Base-by-base conservation (phyloP, 2,329 filamentous ascomycete species). In the Sphaerulina populicola region DNA sequence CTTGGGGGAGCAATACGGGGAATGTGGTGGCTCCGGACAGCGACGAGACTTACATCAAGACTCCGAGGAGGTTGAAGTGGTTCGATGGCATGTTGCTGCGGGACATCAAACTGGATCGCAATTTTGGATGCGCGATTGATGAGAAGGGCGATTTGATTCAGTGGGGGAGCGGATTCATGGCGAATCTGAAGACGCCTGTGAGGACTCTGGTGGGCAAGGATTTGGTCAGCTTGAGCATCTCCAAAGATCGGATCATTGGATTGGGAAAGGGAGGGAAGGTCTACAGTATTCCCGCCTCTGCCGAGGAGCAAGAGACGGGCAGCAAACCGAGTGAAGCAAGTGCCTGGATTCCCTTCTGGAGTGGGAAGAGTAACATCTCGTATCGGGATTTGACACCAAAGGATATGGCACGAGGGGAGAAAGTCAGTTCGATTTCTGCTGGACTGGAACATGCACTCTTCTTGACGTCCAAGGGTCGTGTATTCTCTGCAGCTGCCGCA, bases 61-160 rank as follows among this genome's bases (percentile, higher is more conserved):
- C 79, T 1, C 90, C 93, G 11, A 76, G 84, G 52, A 78, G 89
- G 53, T 81, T 97, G 62, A 60, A 77, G 0, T 93, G 83, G 68
- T 97, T 98, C 63, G 83, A 97, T 63, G 86, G 85, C 29, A 80
- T 88, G 68, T 69, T 96, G 12, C 74, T 98, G 38, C 79, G 91
- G 44, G 93, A 96, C 65, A 74, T 97, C 57, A 95, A 94, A 71
- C 72, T 97, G 44, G 87, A 89, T 53, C 77, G 81, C 48, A 80
- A 81, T 37, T 90, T 94, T 65, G 93, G 88, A 7, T 91, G 83
- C 3, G 93, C 93, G 8, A 83, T 97, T 37, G 85, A 83, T 4
- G 90, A 96, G 66, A 82, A 84, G 56, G 93, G 93, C 3, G 86
- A 97, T 66, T 69, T 98, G 40, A 75, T 96, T 10, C 90, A 97